Evolutionary conservation across 2,329 filamentous ascomycete genomes (phyloP), one percentile per base, ranked within the genome.

Genomic region (Elsinoe ampelina): DNA sequence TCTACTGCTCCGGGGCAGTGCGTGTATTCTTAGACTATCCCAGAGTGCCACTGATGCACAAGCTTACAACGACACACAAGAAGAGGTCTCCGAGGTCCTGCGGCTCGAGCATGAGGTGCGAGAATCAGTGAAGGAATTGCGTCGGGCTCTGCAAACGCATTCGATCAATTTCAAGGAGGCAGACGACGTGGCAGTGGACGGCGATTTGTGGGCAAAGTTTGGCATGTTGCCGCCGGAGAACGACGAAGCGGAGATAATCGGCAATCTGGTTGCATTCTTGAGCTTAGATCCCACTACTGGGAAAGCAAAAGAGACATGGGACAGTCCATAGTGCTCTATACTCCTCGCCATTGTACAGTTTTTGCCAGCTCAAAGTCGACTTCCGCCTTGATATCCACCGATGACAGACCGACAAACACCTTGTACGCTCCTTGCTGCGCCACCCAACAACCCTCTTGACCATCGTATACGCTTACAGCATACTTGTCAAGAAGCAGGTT

Each of bases 401-500:
- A 35, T 58, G 80, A 85, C 50, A 78, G 73, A 8, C 76, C 78
- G 1, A 87, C 79, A 55, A 83, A 69, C 13, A 88, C 75, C 57
- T 78, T 77, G 66, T 88, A 89, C 48, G 73, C 72, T 30, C 85
- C 86, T 65, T 77, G 76, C 71, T 87, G 84, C 1, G 78, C 79
- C 19, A 80, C 77, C 85, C 85, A 89, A 63, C 80, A 74, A 57
- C 78, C 75, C 11, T 80, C 73, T 60, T 80, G 77, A 71, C 89
- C 85, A 62, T 88, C 84, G 76, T 83, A 89, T 71, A 83, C 89
- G 57, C 81, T 80, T 0, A 81, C 79, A 0, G 81, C 82, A 56
- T 86, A 83, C 70, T 85, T 87, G 64, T 79, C 79, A 17, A 26
- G 19, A 50, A 83, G 70, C 8, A 89, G 73, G 13, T 75, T 72